phyloP scores from a whole-genome alignment of 306 rosid species.

The Rubus parviflorus region DNA sequence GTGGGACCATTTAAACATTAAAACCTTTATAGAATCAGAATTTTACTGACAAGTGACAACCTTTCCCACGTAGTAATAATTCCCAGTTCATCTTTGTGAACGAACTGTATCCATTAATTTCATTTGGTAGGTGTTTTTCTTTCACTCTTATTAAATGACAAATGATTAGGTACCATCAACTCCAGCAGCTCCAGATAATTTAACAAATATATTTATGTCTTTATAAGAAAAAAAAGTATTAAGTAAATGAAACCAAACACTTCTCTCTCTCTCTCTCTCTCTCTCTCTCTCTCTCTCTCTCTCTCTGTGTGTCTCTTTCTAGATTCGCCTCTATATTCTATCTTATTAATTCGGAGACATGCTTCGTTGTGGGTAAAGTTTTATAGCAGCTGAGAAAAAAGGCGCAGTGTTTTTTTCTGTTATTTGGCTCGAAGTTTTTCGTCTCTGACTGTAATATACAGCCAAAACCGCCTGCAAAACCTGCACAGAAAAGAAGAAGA shows the following conservation, averaged over 20 bases:
- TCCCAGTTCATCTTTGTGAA: background rate
- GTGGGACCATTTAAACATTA: constrained; percentile 1
- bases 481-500: constrained; percentile 9
- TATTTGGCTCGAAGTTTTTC: background rate
- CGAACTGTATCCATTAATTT: background rate
- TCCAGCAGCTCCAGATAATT: background rate
- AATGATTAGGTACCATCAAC: background rate
- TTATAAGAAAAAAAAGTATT: no score
- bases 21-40: background rate
- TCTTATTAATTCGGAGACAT: background rate
- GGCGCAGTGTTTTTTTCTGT: constrained; percentile 2
- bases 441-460: background rate
- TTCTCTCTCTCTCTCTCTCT: background rate
- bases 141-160: background rate
- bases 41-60: constrained; percentile 15
- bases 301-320: background rate
- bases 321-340: background rate
- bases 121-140: background rate
- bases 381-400: constrained; percentile 11
- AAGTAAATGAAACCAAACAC: background rate
- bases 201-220: no score
- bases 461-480: constrained; percentile 14
- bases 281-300: background rate
- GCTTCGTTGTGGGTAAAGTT: background rate
- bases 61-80: background rate